Base-by-base conservation (phyloP, 176 grass and related monocot species). In the Elaeis guineensis region DNA sequence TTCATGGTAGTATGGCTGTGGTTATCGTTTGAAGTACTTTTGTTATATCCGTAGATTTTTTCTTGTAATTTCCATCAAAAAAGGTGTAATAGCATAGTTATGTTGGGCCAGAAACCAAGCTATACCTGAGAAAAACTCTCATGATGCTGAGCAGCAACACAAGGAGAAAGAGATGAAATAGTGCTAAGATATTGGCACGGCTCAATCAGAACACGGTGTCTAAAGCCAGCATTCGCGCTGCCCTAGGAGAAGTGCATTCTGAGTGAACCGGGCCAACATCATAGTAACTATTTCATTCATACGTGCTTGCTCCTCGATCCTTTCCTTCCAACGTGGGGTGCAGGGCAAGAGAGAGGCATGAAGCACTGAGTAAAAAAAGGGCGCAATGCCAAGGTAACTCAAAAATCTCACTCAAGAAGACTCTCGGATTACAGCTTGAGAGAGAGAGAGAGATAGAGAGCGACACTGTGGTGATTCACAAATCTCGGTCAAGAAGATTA, bases 111-210 rank as follows among this genome's bases (percentile, higher is more conserved):
- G 35, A 44, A 44, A 2, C 32, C 1, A 35, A 44, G 35, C 12
- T 44, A 12, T 39, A 44, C 35, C 35, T 44, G 35, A 14, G 2
- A 44, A 44, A 30, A 44, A 3, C 9, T 44, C 11, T 44, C 35
- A 12, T 44, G 35, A 44, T 44, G 9, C 0, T 39, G 8, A 39
- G 35, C 35, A 39, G 35, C 35, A 39, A 12, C n/a, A 15, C 17
- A 50, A 26, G 56, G 9, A 14, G 11, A 7, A 9, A 55, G 19
- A 25, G 11, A 74, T 75, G 72, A 75, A 64, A 65, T 32, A 75
- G 61, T 66, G 66, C 72, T 75, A 56, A 28, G 61, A 75, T 75
- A 75, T 75, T 75, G 72, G 72, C 72, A 49, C 72, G 72, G 28
- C 72, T 75, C 72, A 75, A 75, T 75, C 72, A 75, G 49, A 62